Percentiles rank a stretch among this genome's conserved stretches.
phyloP scores from a whole-genome alignment of 2,329 filamentous ascomycete species.

The Trichophyton equinum region DNA sequence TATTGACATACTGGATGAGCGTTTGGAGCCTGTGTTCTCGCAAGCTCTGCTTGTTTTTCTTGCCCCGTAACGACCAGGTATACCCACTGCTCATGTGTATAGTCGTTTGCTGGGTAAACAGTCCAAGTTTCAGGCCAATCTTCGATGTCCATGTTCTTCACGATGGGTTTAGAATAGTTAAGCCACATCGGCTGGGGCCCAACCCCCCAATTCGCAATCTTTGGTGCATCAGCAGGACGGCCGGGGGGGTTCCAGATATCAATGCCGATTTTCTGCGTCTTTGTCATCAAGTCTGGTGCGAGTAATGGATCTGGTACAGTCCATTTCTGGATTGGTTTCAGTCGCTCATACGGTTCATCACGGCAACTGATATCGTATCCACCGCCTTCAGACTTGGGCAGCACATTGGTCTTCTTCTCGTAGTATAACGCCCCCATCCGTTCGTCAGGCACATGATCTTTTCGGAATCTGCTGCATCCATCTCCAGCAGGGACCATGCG shows the following conservation, averaged over 20 bases:
- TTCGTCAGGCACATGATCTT: constrained; percentile 30
- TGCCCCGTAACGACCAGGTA: constrained; percentile 11
- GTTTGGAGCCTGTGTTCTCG: constrained; percentile 3
- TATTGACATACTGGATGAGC: constrained; percentile 10
- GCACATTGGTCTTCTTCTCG: constrained; percentile 7
- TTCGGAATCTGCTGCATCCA: constrained; percentile 26
- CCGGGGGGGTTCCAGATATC: constrained; percentile 8
- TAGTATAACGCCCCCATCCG: constrained; percentile 42
- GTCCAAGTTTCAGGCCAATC: constrained; percentile 9
- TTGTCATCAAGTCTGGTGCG: not conserved
- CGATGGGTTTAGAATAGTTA: constrained; percentile 11
- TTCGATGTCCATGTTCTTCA: constrained; percentile 8
- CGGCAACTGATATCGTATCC: constrained; percentile 17
- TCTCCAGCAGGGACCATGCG: constrained; percentile 32
- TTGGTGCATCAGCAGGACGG: not conserved
- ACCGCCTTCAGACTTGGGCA: constrained; percentile 15
- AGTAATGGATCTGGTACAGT: constrained; percentile 9
- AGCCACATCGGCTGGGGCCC: constrained; percentile 10
- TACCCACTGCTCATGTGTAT: constrained; percentile 8
- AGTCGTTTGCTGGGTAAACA: constrained; percentile 8
- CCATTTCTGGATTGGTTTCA: constrained; percentile 10
- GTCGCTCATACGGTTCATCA: constrained; percentile 15
- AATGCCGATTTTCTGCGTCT: constrained; percentile 4
- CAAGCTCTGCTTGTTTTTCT: not conserved
- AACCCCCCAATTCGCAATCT: constrained; percentile 8